phyloP scores from a whole-genome alignment of 2,329 filamentous ascomycete species.

The Penicillium oxalicum region DNA sequence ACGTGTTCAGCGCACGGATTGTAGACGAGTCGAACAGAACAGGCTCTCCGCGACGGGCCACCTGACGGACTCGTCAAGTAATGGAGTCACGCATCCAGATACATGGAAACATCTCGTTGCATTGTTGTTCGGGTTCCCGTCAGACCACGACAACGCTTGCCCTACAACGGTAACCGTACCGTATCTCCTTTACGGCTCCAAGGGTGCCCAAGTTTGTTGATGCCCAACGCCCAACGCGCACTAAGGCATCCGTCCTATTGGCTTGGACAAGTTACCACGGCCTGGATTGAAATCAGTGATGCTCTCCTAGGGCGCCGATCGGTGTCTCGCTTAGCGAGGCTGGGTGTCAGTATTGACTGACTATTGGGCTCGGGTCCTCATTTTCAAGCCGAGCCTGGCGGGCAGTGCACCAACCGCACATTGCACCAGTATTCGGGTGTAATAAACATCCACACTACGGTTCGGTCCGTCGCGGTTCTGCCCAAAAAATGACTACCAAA shows the following conservation, averaged over 20 bases:
- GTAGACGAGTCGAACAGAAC: too few species aligned
- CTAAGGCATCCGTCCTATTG: conserved; percentile 14
- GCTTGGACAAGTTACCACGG: conserved; percentile 9
- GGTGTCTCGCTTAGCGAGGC: conserved; percentile 2
- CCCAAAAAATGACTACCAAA: not conserved
- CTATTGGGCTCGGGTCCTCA: too few species aligned
- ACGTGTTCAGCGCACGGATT: too few species aligned
- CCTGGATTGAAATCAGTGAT: conserved; percentile 17
- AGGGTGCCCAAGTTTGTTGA: conserved; percentile 18
- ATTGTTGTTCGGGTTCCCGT: too few species aligned
- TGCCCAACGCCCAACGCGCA: conserved; percentile 22
- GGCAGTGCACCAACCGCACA: too few species aligned
- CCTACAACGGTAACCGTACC: not conserved
- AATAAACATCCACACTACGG: conserved; percentile 17
- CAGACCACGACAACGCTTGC: conserved; percentile 1
- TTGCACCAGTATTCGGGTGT: too few species aligned
- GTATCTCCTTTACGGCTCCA: conserved; percentile 2
- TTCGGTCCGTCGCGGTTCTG: conserved; percentile 18
- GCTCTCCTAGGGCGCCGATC: conserved; percentile 12
- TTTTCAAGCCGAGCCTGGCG: too few species aligned
- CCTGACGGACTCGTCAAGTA: too few species aligned
- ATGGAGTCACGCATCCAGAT: too few species aligned
- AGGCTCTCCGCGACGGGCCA: too few species aligned
- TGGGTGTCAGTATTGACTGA: too few species aligned
- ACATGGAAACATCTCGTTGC: not conserved